Conservation (phyloP, 2,329 filamentous ascomycete genomes). For the Neurospora sp. region DNA sequence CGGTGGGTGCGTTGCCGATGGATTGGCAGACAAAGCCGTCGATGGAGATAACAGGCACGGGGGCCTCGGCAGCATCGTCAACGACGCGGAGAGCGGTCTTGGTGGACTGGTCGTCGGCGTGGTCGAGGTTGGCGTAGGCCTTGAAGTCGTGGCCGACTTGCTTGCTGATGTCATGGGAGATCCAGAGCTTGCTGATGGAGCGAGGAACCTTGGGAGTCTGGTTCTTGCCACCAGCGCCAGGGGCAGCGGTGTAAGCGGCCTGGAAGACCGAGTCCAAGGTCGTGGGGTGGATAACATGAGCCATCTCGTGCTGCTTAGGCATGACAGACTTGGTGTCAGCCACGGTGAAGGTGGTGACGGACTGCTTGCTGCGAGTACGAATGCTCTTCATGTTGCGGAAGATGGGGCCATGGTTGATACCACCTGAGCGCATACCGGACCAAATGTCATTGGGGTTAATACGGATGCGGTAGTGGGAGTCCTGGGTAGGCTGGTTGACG, state of each 20-base stretch:
- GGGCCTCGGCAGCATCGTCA: not conserved
- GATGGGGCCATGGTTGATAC: conserved; percentile 16
- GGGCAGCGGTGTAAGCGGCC: conserved; percentile 13
- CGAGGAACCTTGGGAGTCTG: conserved; percentile 26
- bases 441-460: conserved; percentile 15
- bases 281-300: conserved; percentile 16
- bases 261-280: conserved; percentile 18
- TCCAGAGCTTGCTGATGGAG: conserved; percentile 29
- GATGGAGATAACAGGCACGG: conserved; percentile 9
- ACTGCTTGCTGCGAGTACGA: conserved; percentile 10
- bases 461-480: conserved; percentile 10
- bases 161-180: conserved; percentile 24
- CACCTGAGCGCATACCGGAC: conserved; percentile 7
- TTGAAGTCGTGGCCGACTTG: conserved; percentile 11
- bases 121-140: conserved; percentile 9
- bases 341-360: conserved; percentile 13
- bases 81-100: conserved; percentile 10
- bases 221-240: conserved; percentile 7
- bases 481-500: conserved; percentile 1
- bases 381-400: conserved; percentile 18
- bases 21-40: conserved; percentile 14
- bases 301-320: conserved; percentile 14
- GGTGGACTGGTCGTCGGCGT: conserved; percentile 12
- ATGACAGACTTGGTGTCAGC: conserved; percentile 13
- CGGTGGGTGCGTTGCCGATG: conserved; percentile 9